Conservation (phyloP, 129 eudicot species). For the Chrysanthemum makinoi region DNA sequence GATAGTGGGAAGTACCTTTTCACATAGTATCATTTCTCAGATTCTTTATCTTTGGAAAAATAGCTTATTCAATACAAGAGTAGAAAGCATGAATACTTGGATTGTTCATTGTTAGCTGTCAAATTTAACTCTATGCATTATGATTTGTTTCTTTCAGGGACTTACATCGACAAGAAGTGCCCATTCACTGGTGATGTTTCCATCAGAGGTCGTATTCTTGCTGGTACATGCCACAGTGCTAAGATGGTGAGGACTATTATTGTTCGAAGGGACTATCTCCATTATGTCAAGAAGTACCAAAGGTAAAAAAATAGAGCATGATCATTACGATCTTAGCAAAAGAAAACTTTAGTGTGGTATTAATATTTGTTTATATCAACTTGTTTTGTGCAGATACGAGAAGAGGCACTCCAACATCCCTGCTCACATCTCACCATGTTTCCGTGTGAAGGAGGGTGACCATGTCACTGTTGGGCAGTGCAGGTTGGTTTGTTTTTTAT, state of each 20-base stretch:
- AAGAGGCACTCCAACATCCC: conserved; percentile 58
- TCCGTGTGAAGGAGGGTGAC: conserved; percentile 65
- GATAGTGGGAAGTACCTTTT: too few relatives aligned
- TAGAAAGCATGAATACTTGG: too few relatives aligned
- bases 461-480: conserved; percentile 59
- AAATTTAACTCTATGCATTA: too few relatives aligned
- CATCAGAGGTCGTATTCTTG: conserved; percentile 53
- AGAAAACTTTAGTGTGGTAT: background rate
- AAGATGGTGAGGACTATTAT: conserved; percentile 61
- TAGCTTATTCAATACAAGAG: too few relatives aligned
- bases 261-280: conserved; percentile 54
- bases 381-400: conserved; percentile 29
- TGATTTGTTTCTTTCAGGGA: conserved; percentile 24
- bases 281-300: conserved; percentile 54
- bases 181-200: conserved; percentile 65
- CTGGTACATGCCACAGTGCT: conserved; percentile 62
- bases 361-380: background rate
- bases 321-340: too few relatives aligned
- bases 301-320: conserved; percentile 20
- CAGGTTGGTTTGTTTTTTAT: conserved; percentile 35
- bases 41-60: too few relatives aligned
- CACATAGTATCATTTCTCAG: too few relatives aligned
- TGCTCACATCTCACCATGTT: conserved; percentile 57
- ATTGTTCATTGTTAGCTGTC: too few relatives aligned
- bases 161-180: conserved; percentile 62